Base-by-base conservation (phyloP, 768 basidiomycete species). In the Serendipita sp. region DNA sequence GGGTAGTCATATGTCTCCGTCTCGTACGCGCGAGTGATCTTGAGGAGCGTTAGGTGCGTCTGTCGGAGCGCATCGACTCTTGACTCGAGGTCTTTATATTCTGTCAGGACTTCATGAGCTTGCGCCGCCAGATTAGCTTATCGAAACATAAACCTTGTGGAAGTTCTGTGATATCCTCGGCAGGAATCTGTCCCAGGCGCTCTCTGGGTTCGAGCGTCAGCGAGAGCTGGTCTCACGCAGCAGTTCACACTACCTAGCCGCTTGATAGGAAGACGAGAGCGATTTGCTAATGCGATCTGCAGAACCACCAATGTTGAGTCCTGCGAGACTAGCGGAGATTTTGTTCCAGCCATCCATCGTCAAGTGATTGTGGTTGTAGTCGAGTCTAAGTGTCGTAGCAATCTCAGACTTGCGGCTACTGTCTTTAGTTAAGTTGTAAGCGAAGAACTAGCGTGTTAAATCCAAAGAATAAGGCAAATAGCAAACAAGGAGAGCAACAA, bases 51-150 rank as follows among this genome's bases (percentile, higher is more conserved):
- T 61, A 86, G 70, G 70, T 95, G 92, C 3, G 90, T 86, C 48
- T 79, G 75, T 66, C 84, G 82, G 61, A 99, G 82, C 31, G 90
- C 91, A 74, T 99, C 96, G 42, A 98, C 96, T 62, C 91, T 86
- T 50, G 85, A 79, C 74, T 99, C 96, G 66, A 99, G 83, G 71
- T 95, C 90, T 69, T 86, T 93, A 80, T 98, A 99, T 73, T 99
- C 95, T 90, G 76, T 65, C 26, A 28, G 2, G 60, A 34, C 11
- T 9, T 11, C 50, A 42, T 33, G 61, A 33, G 30, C 13, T 22
- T 53, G 9, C 42, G 38, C 63, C 5, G 22, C 48, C 33, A 28
- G 13, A 42, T 26, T 71, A 20, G 33, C 2, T 24, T 20, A n/a
- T 3, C 41, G 5, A 22, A 74, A n/a, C 11, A 43, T 71, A 13